Evolutionary conservation across 2,329 filamentous ascomycete species (phyloP).

Genomic region (Fusarium goolgardi): DNA sequence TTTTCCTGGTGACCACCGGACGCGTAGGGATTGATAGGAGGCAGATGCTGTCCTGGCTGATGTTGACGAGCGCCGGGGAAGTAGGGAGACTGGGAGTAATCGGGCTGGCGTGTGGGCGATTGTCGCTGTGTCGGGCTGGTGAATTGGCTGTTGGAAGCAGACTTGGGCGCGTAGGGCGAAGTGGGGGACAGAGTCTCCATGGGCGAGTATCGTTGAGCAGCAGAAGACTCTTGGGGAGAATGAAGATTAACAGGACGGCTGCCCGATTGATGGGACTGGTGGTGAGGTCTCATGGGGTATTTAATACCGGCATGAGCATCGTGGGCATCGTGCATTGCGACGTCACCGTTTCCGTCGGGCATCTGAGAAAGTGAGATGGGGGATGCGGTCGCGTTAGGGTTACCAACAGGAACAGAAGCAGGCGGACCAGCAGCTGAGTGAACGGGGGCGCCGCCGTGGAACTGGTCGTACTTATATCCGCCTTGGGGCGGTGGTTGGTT

Average conservation of each 20-base stretch:
- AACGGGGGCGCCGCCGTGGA: slow-evolving; percentile 60
- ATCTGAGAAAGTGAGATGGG: slow-evolving; percentile 67
- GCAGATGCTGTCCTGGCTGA: slow-evolving; percentile 72
- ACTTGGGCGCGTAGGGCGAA: slow-evolving; percentile 77
- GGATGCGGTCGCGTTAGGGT: slow-evolving; percentile 69
- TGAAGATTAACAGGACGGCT: slow-evolving; percentile 71
- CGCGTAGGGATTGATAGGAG: slow-evolving; percentile 77
- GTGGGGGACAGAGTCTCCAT: slow-evolving; percentile 90
- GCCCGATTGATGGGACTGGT: slow-evolving; percentile 76
- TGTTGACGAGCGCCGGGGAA: slow-evolving; percentile 57
- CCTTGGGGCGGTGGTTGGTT: slow-evolving; percentile 57
- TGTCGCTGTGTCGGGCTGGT: slow-evolving; percentile 70
- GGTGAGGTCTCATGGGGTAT: slow-evolving; percentile 82
- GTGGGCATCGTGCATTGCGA: slow-evolving; percentile 85
- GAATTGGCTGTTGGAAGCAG: slow-evolving; percentile 69
- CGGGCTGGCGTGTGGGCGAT: slow-evolving; percentile 79
- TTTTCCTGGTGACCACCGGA: slow-evolving; percentile 68
- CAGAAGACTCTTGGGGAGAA: slow-evolving; percentile 76
- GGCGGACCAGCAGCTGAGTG: slow-evolving; percentile 44
- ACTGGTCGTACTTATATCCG: slow-evolving; percentile 76
- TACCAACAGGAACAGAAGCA: slow-evolving; percentile 55
- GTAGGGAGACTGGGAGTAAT: slow-evolving; percentile 71
- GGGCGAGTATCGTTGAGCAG: slow-evolving; percentile 92
- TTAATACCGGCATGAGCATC: slow-evolving; percentile 89
- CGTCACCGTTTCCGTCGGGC: slow-evolving; percentile 79